Evolutionary conservation across 2,329 filamentous ascomycete species (phyloP), one percentile per base, ranked within the genome.

Genomic region (Aspergillus sp.): DNA sequence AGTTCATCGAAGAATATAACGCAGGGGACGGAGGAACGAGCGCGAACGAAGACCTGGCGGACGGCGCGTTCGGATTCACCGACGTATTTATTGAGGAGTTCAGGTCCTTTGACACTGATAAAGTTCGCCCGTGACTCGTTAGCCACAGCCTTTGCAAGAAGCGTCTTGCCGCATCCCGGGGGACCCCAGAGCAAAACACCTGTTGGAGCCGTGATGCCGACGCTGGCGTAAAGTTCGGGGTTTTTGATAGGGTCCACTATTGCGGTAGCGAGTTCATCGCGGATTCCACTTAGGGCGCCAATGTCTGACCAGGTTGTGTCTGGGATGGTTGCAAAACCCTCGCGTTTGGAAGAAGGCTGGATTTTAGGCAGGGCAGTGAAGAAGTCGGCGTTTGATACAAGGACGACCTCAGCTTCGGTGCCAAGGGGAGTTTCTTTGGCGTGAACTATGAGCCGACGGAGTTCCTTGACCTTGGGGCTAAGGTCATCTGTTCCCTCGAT

Each of bases 1-100:
- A 99, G 84, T 77, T 99, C 95, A 72, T 99, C 95, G 71, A 99
- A 98, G 83, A 99, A 98, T 58, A 99, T 88, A 54, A 99, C 91
- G 70, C 93, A 98, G 1, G 95, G 95, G 0, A 92, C 84, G 7
- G 89, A 93, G 1, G 89, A 89, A 51, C 93, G 86, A 1, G 95
- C 95, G 15, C 93, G 88, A 62, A 88, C 86, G 75, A 99, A 99
- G 0, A 98, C 89, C 72, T 96, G 91, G 20, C 95, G 87, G 1
- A 99, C 89, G 0, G 93, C 91, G 11, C 93, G 89, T 77, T 99
- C 95, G 6, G 91, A 96, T 75, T 99, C 95, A 64, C 95, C 95
- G 9, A 99, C 93, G 72, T 93, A 99, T 76, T 98, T 99, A 80
- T 98, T 98, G 46, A 99, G 83, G 9, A 99, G 81, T 73, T 99